A percentile compares a stretch with the other conserved stretches of the same genome.
phyloP scores from a whole-genome alignment of 768 basidiomycete genomes.

The Podaxis sp. region DNA sequence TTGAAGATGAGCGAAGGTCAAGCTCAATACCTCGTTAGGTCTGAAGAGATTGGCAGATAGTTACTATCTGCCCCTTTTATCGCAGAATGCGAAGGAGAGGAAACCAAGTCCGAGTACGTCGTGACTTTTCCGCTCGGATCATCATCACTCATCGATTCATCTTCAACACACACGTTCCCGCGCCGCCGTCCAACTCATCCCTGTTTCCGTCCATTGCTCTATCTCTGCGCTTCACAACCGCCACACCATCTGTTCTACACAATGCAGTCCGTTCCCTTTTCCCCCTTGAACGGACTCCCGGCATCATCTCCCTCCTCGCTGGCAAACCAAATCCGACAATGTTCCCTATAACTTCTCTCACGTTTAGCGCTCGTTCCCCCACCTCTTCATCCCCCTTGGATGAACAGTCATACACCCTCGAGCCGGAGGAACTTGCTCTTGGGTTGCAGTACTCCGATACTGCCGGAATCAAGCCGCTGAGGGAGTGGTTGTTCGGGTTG shows the following conservation, averaged over 20 bases:
- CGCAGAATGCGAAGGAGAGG: slow-evolving; percentile 57
- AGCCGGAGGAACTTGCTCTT: slow-evolving; percentile 56
- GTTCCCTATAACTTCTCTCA: slow-evolving; percentile 87
- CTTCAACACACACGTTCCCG: neutral
- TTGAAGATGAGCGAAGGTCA: neutral
- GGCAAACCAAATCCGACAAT: slow-evolving; percentile 91
- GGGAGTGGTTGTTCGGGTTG: slow-evolving; percentile 68
- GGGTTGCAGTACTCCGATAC: slow-evolving; percentile 81
- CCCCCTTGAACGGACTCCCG: slow-evolving; percentile 76
- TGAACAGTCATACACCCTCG: slow-evolving; percentile 53
- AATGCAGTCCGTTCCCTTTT: slow-evolving; percentile 64
- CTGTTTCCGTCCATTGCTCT: neutral
- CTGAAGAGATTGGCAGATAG: slow-evolving; percentile 45
- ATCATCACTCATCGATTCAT: neutral
- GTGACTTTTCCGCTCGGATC: slow-evolving; percentile 6
- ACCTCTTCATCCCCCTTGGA: slow-evolving; percentile 32
- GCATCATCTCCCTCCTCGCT: slow-evolving; percentile 79
- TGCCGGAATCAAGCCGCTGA: slow-evolving; percentile 61
- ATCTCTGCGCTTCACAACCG: neutral
- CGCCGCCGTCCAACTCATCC: too few species aligned
- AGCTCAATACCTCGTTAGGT: neutral
- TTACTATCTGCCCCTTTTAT: slow-evolving; percentile 62
- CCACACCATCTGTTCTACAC: neutral
- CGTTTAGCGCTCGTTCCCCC: slow-evolving; percentile 58
- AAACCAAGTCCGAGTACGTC: slow-evolving; percentile 64